Evolutionary conservation across 495 filamentous ascomycete genomes (phyloP), one percentile per base, ranked within the genome.

Genomic region (Daldinia bambusicola): DNA sequence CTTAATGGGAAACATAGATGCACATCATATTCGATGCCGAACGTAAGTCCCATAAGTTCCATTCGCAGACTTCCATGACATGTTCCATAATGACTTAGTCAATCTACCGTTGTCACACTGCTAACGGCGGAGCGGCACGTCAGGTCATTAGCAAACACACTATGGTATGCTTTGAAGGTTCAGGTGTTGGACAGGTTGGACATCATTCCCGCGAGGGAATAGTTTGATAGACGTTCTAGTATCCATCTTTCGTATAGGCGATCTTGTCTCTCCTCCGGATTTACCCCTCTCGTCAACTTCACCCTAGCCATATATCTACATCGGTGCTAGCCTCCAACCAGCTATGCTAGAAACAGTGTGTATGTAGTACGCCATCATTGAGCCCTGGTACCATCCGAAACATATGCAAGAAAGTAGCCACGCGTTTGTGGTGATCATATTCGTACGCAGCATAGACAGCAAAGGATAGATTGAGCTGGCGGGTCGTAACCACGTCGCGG

Each of bases 1-100:
- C 45, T 67, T 34, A 55, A 57, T 34, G 53, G 66, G 63, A 45
- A 38, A 67, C 60, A 55, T 26, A 60, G 40, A 63, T 61, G 63
- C 69, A 72, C 69, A 72, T 72, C 70, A 68, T 32, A 64, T 60
- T 65, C 13, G 48, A 72, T 68, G 61, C 70, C 41, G 55, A 53
- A 68, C 60, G 58, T 51, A 60, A 61, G 65, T 65, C 63, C 69
- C 61, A 48, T 59, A 36, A 32, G 50, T 63, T 57, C 14, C 36
- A 41, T 50, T 53, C 0, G 50, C 32, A 53, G 26, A 53, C 16
- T 64, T 48, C 16, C 43, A 45, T 67, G 61, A 50, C 60, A 53
- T 51, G 61, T 51, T 53, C 32, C 50, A 62, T 52, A 50, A 26
- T 14, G 65, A 65, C 34, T 41, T 50, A 61, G 70, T 57, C 61